Evolutionary conservation across 345 rosid genomes (phyloP).

Genomic region (Populus pruinosa): DNA sequence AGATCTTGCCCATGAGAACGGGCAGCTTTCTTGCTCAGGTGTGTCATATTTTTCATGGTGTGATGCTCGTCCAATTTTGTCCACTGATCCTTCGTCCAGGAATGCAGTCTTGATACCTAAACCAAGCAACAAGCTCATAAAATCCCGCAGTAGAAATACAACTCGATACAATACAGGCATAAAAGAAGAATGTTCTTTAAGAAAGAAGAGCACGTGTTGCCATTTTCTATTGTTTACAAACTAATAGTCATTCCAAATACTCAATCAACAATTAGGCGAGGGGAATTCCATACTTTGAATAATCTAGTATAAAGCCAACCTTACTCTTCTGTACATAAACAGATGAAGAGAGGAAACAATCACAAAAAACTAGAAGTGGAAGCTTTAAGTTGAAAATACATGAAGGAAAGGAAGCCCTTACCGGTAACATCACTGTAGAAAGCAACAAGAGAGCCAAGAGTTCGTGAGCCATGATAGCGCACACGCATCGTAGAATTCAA

Average conservation of each 20-base stretch:
- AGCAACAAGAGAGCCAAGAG: slow-evolving; percentile 63
- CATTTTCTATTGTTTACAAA: neutral
- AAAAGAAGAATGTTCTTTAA: neutral
- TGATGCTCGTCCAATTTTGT: slow-evolving; percentile 36
- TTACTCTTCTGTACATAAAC: neutral
- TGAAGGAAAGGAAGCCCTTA: slow-evolving; percentile 27
- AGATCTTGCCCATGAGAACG: slow-evolving; percentile 93
- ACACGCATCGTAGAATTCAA: slow-evolving; percentile 73
- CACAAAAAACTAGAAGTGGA: neutral
- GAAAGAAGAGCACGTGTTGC: neutral
- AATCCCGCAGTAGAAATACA: neutral
- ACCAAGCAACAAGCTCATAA: slow-evolving; percentile 12
- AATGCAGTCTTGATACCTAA: slow-evolving; percentile 53
- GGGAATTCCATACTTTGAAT: neutral
- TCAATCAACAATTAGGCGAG: neutral
- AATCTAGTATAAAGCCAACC: neutral
- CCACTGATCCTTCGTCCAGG: slow-evolving; percentile 36
- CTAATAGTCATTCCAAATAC: neutral
- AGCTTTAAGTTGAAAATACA: neutral
- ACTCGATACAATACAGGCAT: neutral
- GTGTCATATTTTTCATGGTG: slow-evolving; percentile 46
- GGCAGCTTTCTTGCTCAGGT: slow-evolving; percentile 71
- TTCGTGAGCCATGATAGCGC: slow-evolving; percentile 63
- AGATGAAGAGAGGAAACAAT: neutral
- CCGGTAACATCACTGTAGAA: slow-evolving; percentile 74